Base-by-base conservation (phyloP, 768 basidiomycete species). In the Paxillus rubicundulus region DNA sequence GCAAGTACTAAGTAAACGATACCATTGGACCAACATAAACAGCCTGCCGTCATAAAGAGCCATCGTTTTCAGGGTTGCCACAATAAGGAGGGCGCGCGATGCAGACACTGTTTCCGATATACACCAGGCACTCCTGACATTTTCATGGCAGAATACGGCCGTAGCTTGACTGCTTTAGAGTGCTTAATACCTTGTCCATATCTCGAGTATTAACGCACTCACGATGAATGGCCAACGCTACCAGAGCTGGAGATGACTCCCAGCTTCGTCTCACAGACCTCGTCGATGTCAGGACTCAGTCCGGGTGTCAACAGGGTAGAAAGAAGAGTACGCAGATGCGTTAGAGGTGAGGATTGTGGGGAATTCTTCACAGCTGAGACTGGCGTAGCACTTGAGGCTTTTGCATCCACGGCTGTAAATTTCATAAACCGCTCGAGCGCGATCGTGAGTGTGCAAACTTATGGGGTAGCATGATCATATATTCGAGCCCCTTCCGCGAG, bases 51-150 rank as follows among this genome's bases (percentile, higher is more conserved):
- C 86, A 54, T 85, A 83, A 42, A 86, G 77, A n/a, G 86, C 77
- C 61, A 93, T 80, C 1, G 82, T 79, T 38, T 87, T 82, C 6
- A 96, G 77, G 14, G 89, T 66, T 5, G 84, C 75, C 4, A 85
- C 69, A 41, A 96, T 81, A 0, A 80, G 78, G 5, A 95, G 64
- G 5, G 86, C 80, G 13, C 88, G 78, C 3, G 81, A 75, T 0
- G 92, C 89, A 3, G 93, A 87, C 2, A 81, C 78, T 32, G 79
- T 72, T 0, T 79, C 72, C 0, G 92, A 94, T 17, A 91, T 69
- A n/a, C 77, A 80, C 93, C 95, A 97, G 0, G 72, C 66, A 34
- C 79, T 78, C 24, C 61, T 67, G 5, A 80, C 57, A 32, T 59
- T 56, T 5, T 65, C 61, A 3, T 61, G 66, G 0, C 66, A 62